Evolutionary conservation across 805 yeast genomes (phyloP), one percentile per base, ranked within the genome.

Genomic region (Suhomyces kilbournensis): DNA sequence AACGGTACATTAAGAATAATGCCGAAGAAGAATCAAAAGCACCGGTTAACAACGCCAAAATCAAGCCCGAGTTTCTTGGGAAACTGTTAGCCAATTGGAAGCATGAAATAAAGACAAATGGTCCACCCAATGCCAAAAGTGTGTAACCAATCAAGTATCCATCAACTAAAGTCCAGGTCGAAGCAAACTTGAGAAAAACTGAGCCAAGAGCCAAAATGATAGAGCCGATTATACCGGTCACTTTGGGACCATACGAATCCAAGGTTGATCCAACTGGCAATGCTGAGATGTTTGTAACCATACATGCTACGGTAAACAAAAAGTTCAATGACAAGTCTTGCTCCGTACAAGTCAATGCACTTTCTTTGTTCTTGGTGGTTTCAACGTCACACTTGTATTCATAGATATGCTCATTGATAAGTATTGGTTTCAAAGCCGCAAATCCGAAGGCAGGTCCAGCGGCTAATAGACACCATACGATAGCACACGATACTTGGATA

Each of bases 1-100:
- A 54, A 60, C 96, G 74, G 72, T 91, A 93, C 9, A 81, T 60
- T 59, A 90, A 74, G 64, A 92, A 92, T 46, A 92, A 78, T 0
- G 96, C 97, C n/a, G 96, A 84, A 1, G 96, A 88, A 0, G 96
- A 79, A 68, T 93, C 97, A 64, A 92, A 91, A 0, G 97, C 91
- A n/a, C 97, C 97, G 0, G 97, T 65, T 58, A 65, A 62, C 34
- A 65, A 57, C 17, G 69, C 69, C 63, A 65, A 61, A 19, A 65
- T 58, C 48, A 65, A 58, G n/a, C 69, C 69, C 44, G 67, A 63
- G 61, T 63, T 64, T 49, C 58, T 60, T 44, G 69, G 69, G 56
- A 65, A 65, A 40, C 66, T 62, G 65, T 91, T 92, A 6, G 97
- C 88, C 65, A 92, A 75, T 63, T 92, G 97, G 78, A 92, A 91